A percentile compares a stretch with the other conserved stretches of the same genome.
These are phyloP conservation scores for Chaetothyriales sp. DNA, from an alignment of 2,329 filamentous ascomycete species.

Conservation along the genomic window DNA sequence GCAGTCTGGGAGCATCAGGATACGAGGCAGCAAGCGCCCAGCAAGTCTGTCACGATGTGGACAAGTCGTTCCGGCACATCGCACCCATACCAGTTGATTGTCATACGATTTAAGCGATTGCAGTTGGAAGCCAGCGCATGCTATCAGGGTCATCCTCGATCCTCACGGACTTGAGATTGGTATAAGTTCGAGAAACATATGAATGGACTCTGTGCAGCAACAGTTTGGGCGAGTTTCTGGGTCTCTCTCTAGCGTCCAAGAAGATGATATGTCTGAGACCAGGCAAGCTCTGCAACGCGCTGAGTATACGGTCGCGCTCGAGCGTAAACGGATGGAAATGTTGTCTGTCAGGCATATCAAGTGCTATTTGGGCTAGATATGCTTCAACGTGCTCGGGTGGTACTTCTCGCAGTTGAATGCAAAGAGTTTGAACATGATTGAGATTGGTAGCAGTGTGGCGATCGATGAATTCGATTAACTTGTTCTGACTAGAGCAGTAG, in stretches of 20 bases:
- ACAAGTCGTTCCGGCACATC: neutral
- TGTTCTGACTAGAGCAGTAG: slow-evolving; percentile 4
- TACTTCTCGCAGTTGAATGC: neutral
- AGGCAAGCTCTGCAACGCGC: neutral
- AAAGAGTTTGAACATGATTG: neutral
- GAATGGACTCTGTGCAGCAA: neutral
- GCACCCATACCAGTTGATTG: neutral
- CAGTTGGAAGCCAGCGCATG: neutral
- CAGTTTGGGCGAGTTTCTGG: neutral
- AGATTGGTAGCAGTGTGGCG: neutral
- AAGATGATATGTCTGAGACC: neutral
- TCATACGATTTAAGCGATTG: neutral
- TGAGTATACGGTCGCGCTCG: neutral
- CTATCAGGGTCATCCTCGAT: neutral
- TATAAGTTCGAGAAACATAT: neutral
- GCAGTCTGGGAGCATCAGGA: too few relatives aligned
- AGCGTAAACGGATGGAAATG: neutral
- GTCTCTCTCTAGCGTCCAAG: neutral
- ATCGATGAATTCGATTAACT: slow-evolving; percentile 5
- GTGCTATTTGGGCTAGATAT: neutral
- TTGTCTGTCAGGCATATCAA: neutral
- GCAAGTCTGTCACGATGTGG: neutral
- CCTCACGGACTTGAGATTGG: neutral
- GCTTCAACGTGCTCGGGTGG: neutral
- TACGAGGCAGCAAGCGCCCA: neutral